Percentiles rank a stretch among this genome's conserved stretches.
Conservation (phyloP, 345 rosid genomes). For the Brassica incana region DNA sequence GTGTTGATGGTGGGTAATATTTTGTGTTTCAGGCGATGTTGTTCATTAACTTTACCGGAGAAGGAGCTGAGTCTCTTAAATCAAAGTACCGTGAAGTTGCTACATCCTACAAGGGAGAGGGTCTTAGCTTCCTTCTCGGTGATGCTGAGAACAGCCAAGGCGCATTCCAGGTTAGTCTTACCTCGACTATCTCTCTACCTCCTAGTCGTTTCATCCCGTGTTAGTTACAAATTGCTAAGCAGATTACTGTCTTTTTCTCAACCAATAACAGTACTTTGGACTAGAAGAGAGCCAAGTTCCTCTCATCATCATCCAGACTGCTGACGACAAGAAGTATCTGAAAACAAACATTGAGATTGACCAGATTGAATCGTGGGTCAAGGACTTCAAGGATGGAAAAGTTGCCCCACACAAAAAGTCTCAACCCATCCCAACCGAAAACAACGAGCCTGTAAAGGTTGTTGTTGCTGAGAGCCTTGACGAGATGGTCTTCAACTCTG, state of each 20-base stretch:
- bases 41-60: slow-evolving; percentile 65
- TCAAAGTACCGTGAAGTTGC: slow-evolving; percentile 75
- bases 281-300: slow-evolving; percentile 84
- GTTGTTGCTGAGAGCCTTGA: slow-evolving; percentile 81
- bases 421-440: slow-evolving; percentile 80
- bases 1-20: slow-evolving; percentile 21
- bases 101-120: slow-evolving; percentile 65
- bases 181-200: background rate
- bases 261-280: slow-evolving; percentile 76
- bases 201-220: background rate
- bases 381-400: slow-evolving; percentile 87
- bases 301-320: slow-evolving; percentile 69
- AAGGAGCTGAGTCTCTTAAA: slow-evolving; percentile 59
- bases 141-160: slow-evolving; percentile 87
- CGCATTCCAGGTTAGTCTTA: slow-evolving; percentile 78
- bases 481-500: slow-evolving; percentile 72
- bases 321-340: slow-evolving; percentile 76
- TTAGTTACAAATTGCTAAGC: slow-evolving; percentile 4
- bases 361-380: slow-evolving; percentile 79
- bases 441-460: slow-evolving; percentile 87
- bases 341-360: slow-evolving; percentile 69
- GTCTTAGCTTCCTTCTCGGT: slow-evolving; percentile 78
- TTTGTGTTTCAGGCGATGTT: slow-evolving; percentile 70
- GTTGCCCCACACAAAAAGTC: slow-evolving; percentile 64
- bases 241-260: background rate